These are phyloP conservation scores for Neophaeococcomyces aloes DNA, from an alignment of 2,329 filamentous ascomycete species.

Conservation along the genomic window DNA sequence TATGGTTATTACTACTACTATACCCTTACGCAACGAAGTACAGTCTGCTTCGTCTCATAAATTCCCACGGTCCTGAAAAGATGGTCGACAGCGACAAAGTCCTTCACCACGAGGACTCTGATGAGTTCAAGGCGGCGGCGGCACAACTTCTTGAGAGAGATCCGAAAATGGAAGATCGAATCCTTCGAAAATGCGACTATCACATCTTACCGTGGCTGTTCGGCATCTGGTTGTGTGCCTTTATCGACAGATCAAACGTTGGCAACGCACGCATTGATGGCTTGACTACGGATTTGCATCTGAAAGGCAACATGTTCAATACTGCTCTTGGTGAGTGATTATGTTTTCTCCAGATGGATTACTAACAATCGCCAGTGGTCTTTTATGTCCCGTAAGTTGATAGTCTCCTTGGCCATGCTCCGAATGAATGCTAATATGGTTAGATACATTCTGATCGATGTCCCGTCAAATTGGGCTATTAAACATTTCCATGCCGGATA, in stretches of 20 bases:
- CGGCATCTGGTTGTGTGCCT: conserved; percentile 55
- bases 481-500: conserved; percentile 11
- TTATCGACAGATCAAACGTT: conserved; percentile 60
- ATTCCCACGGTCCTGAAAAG: no score
- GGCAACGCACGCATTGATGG: conserved; percentile 59
- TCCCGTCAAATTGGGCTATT: conserved; percentile 12
- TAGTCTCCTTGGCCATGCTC: no score
- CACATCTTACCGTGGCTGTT: conserved; percentile 51
- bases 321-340: neutral
- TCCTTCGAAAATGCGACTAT: conserved; percentile 6
- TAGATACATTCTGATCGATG: conserved; percentile 12
- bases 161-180: conserved; percentile 3
- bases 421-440: no score
- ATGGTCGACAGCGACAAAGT: no score
- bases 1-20: no score
- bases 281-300: conserved; percentile 44
- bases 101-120: neutral
- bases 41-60: no score
- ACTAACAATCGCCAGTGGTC: neutral
- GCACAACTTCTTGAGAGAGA: conserved; percentile 2
- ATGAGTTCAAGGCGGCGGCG: conserved; percentile 1
- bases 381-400: conserved; percentile 10
- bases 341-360: neutral
- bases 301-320: conserved; percentile 5
- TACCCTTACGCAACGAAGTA: no score